Evolutionary conservation across 2,329 filamentous ascomycete genomes (phyloP), one percentile per base, ranked within the genome.

Genomic region (Colletotrichum eremochloae): DNA sequence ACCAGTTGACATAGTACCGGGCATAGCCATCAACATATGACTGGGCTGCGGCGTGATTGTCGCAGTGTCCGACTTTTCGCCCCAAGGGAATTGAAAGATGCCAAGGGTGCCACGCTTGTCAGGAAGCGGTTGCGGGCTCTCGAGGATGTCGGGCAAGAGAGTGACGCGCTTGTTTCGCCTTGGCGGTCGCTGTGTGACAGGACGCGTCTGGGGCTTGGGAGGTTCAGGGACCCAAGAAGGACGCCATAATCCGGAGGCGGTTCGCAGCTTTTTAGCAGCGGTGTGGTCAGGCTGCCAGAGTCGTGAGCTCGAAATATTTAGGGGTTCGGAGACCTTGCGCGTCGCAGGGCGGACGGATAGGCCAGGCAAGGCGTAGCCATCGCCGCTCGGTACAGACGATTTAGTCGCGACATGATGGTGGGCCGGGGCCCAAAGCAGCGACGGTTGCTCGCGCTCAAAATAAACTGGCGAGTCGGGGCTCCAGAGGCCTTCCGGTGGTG

Each of bases 61-160:
- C 12, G 86, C 86, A 65, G 84, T 85, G 78, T 91, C 89, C 29
- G 89, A 91, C 75, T 81, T 87, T 80, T 91, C 89, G 18, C 90
- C 90, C 88, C 89, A 91, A 2, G 90, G 89, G 75, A 91, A 91
- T 75, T 90, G 88, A 81, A 91, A 92, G 76, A 92, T 88, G 6
- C 89, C 90, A 24, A 92, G 83, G 14, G 89, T 91, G 15, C 85
- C 88, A 53, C 86, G 84, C 79, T 87, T 89, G 77, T 90, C 83
- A 5, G 86, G 86, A 5, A 92, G 81, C 46, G 89, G 89, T 76
- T 88, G 81, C 5, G 90, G 90, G 74, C 85, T 90, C 78, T 92
- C 90, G 44, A 90, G 77, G 72, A 92, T 92, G 77, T 92, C 90
- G 18, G 90, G 89, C 6, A 92, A 84, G 57, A 86, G 78, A 9